A percentile compares a stretch with the other conserved stretches of the same genome.
These are phyloP conservation scores for Didymosphaeria variabile DNA, from an alignment of 2,329 filamentous ascomycete species.

Conservation along the genomic window DNA sequence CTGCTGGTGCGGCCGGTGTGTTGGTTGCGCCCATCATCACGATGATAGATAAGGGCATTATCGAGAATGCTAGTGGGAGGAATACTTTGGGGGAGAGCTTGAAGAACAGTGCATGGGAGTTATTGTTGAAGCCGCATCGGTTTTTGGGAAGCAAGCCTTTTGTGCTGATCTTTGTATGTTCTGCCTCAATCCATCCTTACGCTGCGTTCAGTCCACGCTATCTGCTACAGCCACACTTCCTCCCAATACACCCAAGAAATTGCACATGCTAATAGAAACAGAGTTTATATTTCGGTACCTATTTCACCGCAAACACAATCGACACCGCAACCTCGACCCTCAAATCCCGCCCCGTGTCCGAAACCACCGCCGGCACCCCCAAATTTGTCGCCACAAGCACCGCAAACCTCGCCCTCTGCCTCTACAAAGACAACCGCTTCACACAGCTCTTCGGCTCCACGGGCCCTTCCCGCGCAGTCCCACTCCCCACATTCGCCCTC, in stretches of 20 bases:
- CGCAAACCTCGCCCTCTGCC: constrained; percentile 85
- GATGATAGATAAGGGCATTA: constrained; percentile 83
- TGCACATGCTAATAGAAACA: constrained; percentile 26
- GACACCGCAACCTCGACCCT: constrained; percentile 80
- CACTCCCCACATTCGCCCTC: constrained; percentile 75
- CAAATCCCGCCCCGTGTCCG: constrained; percentile 61
- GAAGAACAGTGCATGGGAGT: constrained; percentile 63
- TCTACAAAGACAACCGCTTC: constrained; percentile 90
- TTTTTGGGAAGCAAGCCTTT: constrained; percentile 73
- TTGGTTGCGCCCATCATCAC: constrained; percentile 86
- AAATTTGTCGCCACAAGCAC: constrained; percentile 84
- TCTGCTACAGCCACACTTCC: neutral
- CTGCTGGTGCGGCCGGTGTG: constrained; percentile 75
- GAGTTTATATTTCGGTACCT: constrained; percentile 84
- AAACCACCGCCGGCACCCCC: constrained; percentile 75
- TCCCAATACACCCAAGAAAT: neutral
- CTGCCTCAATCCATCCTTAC: neutral
- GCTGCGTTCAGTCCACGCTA: neutral
- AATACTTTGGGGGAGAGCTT: constrained; percentile 68
- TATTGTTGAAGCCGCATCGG: constrained; percentile 68
- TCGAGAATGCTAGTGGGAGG: constrained; percentile 81
- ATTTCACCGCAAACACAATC: constrained; percentile 85
- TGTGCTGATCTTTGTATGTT: constrained; percentile 65
- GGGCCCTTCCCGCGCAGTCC: constrained; percentile 62
- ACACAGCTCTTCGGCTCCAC: constrained; percentile 77